phyloP scores from a whole-genome alignment of 2,329 filamentous ascomycete genomes.

The Emergomyces orientalis region DNA sequence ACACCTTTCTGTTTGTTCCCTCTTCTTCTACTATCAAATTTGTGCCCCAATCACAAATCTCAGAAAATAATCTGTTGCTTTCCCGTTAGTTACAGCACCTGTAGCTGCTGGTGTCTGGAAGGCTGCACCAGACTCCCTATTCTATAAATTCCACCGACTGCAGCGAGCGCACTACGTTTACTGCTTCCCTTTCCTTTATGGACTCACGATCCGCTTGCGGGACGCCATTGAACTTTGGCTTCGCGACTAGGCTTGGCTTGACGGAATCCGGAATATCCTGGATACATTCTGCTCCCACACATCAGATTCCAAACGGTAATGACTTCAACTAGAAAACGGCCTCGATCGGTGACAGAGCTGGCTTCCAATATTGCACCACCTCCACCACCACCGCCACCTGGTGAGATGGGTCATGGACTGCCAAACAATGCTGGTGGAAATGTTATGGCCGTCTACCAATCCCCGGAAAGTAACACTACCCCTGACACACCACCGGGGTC shows the following conservation, averaged over 20 bases:
- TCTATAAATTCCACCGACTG: too few relatives aligned
- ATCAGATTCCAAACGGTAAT: not conserved
- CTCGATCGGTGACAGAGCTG: slow-evolving; percentile 11
- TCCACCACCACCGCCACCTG: too few relatives aligned
- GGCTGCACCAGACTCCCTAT: not conserved
- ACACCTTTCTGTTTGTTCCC: not conserved
- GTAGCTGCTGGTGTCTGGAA: not conserved
- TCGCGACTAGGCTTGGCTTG: not conserved
- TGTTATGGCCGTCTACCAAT: slow-evolving; percentile 7
- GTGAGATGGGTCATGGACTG: not conserved
- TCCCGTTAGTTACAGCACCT: not conserved
- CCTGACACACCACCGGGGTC: slow-evolving; percentile 7
- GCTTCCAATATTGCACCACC: slow-evolving; percentile 1
- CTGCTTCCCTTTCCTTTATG: not conserved
- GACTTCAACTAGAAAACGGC: slow-evolving; percentile 11
- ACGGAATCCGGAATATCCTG: not conserved
- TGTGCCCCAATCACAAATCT: not conserved
- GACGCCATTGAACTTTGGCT: too few relatives aligned
- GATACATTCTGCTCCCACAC: not conserved
- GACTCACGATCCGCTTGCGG: not conserved
- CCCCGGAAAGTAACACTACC: slow-evolving; percentile 9
- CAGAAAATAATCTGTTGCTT: not conserved
- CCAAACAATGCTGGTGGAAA: slow-evolving; percentile 3
- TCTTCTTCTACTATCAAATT: not conserved
- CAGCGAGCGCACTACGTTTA: too few relatives aligned